Evolutionary conservation across 1,284 basidiomycete species (phyloP).

Genomic region (Rhodotorula mucilaginosa): DNA sequence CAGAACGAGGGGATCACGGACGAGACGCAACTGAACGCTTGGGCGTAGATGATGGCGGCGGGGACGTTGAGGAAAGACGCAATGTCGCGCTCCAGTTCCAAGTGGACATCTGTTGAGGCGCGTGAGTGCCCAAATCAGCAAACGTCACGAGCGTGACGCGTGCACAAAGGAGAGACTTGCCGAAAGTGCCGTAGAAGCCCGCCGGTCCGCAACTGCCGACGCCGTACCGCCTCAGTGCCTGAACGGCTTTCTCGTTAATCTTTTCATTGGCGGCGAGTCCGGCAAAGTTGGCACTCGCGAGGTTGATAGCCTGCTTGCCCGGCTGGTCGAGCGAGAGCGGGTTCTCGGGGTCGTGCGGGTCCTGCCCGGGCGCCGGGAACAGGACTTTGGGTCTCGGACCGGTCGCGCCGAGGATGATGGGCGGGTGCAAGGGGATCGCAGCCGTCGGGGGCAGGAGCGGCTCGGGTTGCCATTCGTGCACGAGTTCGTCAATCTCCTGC

Average conservation of each 20-base stretch:
- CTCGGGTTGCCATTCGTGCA: conserved; percentile 92
- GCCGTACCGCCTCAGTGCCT: conserved; percentile 86
- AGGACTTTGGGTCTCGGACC: conserved; percentile 71
- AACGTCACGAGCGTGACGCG: background rate
- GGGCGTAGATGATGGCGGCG: conserved; percentile 86
- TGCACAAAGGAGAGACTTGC: conserved; percentile 52
- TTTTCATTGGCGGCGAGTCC: conserved; percentile 83
- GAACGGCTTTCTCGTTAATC: conserved; percentile 80
- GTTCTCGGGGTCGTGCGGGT: conserved; percentile 37
- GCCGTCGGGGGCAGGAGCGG: conserved; percentile 67
- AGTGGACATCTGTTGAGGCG: conserved; percentile 72
- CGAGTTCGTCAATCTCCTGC: conserved; percentile 94
- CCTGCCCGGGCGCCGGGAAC: conserved; percentile 61
- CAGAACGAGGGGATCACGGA: conserved; percentile 97
- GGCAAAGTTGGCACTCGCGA: conserved; percentile 90
- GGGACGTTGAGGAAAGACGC: conserved; percentile 88
- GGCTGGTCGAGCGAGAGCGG: conserved; percentile 38
- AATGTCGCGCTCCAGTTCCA: conserved; percentile 81
- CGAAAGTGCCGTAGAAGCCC: conserved; percentile 95
- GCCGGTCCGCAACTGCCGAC: conserved; percentile 94
- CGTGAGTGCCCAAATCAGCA: conserved; percentile 14
- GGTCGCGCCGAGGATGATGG: conserved; percentile 74
- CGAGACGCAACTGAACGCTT: conserved; percentile 86
- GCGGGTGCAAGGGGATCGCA: conserved; percentile 64
- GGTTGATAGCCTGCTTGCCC: conserved; percentile 74